Percentiles rank a stretch among this genome's conserved stretches.
Conservation (phyloP, 108 stramenopile species). For the Skeletonema costatum region DNA sequence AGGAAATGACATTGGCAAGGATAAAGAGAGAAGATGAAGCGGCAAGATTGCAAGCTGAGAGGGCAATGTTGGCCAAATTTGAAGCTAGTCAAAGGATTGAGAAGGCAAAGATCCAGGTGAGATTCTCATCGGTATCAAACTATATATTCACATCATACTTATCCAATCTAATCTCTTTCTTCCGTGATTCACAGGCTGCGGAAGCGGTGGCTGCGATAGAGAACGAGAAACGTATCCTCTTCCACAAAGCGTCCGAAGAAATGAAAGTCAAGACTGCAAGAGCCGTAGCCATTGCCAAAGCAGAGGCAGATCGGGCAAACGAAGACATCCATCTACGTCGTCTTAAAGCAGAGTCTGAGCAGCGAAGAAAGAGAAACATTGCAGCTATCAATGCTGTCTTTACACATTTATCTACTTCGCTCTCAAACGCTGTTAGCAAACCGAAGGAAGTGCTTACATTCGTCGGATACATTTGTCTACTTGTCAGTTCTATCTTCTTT, state of each 20-base stretch:
- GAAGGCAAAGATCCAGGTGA: conserved; percentile 17
- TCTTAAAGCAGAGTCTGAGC: conserved; percentile 66
- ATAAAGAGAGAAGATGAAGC: conserved; percentile 55
- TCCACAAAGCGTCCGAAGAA: conserved; percentile 47
- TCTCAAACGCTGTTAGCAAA: conserved; percentile 27
- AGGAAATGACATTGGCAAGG: conserved; percentile 47
- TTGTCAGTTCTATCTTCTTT: conserved; percentile 45
- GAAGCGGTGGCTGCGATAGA: conserved; percentile 37
- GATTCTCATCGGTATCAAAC: background rate
- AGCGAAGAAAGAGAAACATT: conserved; percentile 61
- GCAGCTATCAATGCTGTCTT: conserved; percentile 63
- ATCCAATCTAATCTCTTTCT: too few relatives aligned
- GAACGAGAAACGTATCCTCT: conserved; percentile 28
- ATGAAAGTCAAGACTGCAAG: conserved; percentile 46
- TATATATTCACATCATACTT: too few relatives aligned
- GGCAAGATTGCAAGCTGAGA: conserved; percentile 35
- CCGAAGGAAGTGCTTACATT: conserved; percentile 50
- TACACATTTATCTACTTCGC: conserved; percentile 25
- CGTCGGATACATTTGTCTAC: conserved; percentile 41
- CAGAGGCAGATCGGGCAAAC: conserved; percentile 74
- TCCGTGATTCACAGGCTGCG: background rate
- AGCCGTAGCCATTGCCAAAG: conserved; percentile 70
- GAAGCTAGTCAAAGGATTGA: conserved; percentile 54
- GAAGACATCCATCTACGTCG: conserved; percentile 70
- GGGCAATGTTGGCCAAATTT: conserved; percentile 47